Conservation (phyloP, 306 rosid species). For the Pterocarpus santalinus region DNA sequence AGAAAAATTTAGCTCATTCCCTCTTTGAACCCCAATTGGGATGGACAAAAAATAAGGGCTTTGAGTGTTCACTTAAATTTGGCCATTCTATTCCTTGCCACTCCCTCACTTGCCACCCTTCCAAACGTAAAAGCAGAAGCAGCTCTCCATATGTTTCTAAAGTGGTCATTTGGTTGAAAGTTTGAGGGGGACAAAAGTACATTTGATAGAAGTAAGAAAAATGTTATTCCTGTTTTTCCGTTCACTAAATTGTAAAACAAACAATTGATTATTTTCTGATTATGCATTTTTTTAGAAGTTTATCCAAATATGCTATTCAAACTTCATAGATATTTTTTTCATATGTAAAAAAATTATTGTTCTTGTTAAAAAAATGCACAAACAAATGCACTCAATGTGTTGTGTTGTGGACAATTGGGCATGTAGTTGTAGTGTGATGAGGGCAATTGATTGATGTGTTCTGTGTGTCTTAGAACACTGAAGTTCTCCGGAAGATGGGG, state of each 20-base stretch:
- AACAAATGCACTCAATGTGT: no score
- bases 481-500: constrained; percentile 88
- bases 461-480: constrained; percentile 65
- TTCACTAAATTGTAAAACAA: neutral
- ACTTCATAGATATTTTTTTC: neutral
- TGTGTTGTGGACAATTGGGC: neutral
- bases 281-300: neutral
- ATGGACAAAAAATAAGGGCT: no score
- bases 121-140: neutral
- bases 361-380: no score
- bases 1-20: no score
- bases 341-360: no score
- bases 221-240: neutral
- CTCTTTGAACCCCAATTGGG: no score
- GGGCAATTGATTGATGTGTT: constrained; percentile 17
- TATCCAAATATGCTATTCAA: no score
- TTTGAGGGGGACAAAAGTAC: neutral
- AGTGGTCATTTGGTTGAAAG: neutral
- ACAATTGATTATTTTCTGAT: neutral
- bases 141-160: neutral
- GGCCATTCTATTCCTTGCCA: no score
- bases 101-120: no score
- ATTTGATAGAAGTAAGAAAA: neutral
- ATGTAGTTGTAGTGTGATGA: constrained; percentile 1
- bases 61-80: no score